Base-by-base conservation (phyloP, 2,329 filamentous ascomycete genomes). In the Penicillium sp. region DNA sequence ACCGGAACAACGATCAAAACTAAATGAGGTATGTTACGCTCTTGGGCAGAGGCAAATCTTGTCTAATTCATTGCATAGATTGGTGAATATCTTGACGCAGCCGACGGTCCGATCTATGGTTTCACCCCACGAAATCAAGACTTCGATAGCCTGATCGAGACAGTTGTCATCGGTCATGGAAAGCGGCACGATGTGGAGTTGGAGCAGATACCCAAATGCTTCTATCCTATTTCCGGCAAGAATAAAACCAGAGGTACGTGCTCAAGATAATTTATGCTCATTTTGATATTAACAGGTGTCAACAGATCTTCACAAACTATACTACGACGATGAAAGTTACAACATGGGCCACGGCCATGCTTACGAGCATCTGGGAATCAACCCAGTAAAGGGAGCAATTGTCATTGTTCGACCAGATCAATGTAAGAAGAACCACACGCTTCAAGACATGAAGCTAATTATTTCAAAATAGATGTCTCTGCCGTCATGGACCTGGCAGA, bases 361-460 rank as follows among this genome's bases (percentile, higher is more conserved):
- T 1, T 87, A 87, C 59, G 74, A 83, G 46, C 72, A 72, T 8
- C 84, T 85, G 40, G 83, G 83, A 0, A 72, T 87, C 11, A 75
- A 81, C 51, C 67, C 75, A 0, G 58, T 68, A 5, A 54, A 67
- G 31, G 81, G 82, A 0, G 79, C 77, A 0, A 57, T 85, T 4
- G 75, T 83, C 0, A 72, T 87, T 55, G 78, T 86, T 8, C 75
- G 85, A 13, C 85, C 85, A 1, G 85, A 87, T 72, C 84, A 86
- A 71, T 84, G 83, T 83, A 69, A 72, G 80, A 2, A 18, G 14
- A 53, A 14, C 14, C 18, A 8, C 18, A 2, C 3, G 11, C 2
- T 5, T 13, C 11, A 11, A 34, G 43, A 43, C 14, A n/a, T 13
- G 14, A 42, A 18, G 8, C 5, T 18, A 47, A 22, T 6, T 5